These are phyloP conservation scores for Candida endomychidarum DNA, from an alignment of 805 yeast species.

Conservation along the genomic window DNA sequence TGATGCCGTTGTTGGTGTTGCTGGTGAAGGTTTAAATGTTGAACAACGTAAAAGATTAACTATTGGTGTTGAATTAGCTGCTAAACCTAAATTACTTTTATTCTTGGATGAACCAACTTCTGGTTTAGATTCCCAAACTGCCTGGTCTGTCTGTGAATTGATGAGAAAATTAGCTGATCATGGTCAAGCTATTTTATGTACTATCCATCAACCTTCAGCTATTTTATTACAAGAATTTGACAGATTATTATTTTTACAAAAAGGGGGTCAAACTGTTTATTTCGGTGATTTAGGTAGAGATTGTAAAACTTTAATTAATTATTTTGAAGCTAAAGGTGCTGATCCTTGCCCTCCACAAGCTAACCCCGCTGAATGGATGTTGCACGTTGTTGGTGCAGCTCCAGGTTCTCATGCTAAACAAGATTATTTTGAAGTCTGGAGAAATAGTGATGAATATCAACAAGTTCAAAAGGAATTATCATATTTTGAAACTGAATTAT, in stretches of 20 bases:
- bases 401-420: slow-evolving; percentile 74
- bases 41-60: slow-evolving; percentile 43
- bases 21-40: slow-evolving; percentile 59
- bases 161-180: slow-evolving; percentile 41
- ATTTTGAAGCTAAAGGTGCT: slow-evolving; percentile 75
- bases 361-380: slow-evolving; percentile 76
- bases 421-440: slow-evolving; percentile 78
- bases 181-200: slow-evolving; percentile 46
- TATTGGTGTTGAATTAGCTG: slow-evolving; percentile 43
- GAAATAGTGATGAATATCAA: slow-evolving; percentile 59
- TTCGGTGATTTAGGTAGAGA: slow-evolving; percentile 77
- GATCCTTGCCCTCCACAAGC: slow-evolving; percentile 37
- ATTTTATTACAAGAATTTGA: slow-evolving; percentile 75
- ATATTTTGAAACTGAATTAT: slow-evolving; percentile 56
- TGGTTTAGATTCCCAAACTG: slow-evolving; percentile 45
- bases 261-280: slow-evolving; percentile 79
- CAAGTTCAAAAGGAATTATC: slow-evolving; percentile 61
- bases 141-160: slow-evolving; percentile 42
- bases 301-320: slow-evolving; percentile 55
- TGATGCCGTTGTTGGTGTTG: slow-evolving; percentile 77
- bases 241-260: slow-evolving; percentile 63
- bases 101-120: slow-evolving; percentile 46
- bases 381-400: slow-evolving; percentile 80
- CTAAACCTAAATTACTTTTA: slow-evolving; percentile 38
- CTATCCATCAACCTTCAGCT: slow-evolving; percentile 88